Base-by-base conservation (phyloP, 352 stramenopile species). In the Peronospora destructor region DNA sequence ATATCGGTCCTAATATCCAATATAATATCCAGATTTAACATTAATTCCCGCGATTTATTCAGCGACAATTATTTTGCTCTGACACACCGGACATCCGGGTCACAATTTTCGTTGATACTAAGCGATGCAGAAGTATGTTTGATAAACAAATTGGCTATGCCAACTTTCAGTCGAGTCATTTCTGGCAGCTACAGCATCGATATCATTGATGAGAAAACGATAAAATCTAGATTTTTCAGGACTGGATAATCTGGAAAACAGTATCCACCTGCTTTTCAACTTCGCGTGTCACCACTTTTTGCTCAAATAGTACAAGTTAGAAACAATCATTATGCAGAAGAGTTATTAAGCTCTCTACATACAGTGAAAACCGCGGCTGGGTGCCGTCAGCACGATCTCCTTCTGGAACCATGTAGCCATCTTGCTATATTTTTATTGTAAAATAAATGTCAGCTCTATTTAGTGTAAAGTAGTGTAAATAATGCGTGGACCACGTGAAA, bases 31-130 rank as follows among this genome's bases (percentile, higher is more conserved):
- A 29, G 10, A 16, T 28, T n/a, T 14, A 13, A 14, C 7, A 14
- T 12, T 12, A 5, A n/a, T n/a, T n/a, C n/a, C n/a, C n/a, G n/a
- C n/a, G n/a, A n/a, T n/a, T n/a, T n/a, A n/a, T n/a, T n/a, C n/a
- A n/a, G n/a, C n/a, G n/a, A n/a, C n/a, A n/a, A n/a, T n/a, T n/a
- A n/a, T n/a, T n/a, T n/a, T n/a, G n/a, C n/a, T 30, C 41, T 14
- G 36, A 64, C 74, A 55, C 34, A 90, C 80, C 83, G 82, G 26
- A 98, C 93, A 61, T 98, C 90, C 5, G 90, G 84, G 64, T 97
- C 90, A 32, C 89, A 95, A 72, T 98, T 98, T 60, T 98, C 93
- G 67, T 97, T 97, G 59, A 98, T 92, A 58, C 90, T 97, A 47
- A 98, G 76, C 65, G 79, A 95, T 4, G 93, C 93, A n/a, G 85